Evolutionary conservation across 2,329 filamentous ascomycete genomes (phyloP).

Genomic region (Juglanconis juglandina): DNA sequence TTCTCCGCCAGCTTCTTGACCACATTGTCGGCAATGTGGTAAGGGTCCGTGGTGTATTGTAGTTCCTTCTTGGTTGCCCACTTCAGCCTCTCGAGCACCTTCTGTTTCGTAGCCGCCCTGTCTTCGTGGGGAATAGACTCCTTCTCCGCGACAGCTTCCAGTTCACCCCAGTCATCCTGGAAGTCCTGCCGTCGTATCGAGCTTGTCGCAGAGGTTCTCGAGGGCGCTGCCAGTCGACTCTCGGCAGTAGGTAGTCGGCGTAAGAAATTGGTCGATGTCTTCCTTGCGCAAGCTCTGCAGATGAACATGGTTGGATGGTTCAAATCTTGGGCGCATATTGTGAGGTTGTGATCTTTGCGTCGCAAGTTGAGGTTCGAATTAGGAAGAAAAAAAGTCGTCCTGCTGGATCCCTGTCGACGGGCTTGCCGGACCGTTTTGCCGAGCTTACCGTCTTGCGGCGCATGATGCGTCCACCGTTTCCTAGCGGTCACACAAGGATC

Average conservation of each 20-base stretch:
- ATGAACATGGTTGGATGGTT: slow-evolving; percentile 33
- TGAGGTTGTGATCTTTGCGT: neutral
- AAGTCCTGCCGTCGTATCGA: slow-evolving; percentile 1
- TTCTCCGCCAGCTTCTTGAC: slow-evolving; percentile 55
- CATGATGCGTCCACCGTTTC: too few relatives aligned
- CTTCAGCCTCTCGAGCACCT: slow-evolving; percentile 21
- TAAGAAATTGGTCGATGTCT: slow-evolving; percentile 21
- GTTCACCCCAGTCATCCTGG: slow-evolving; percentile 5
- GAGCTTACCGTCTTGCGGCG: too few relatives aligned
- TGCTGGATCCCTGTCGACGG: neutral
- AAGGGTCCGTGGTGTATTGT: slow-evolving; percentile 63
- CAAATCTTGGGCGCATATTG: neutral
- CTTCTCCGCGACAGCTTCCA: slow-evolving; percentile 5
- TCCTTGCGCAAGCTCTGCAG: slow-evolving; percentile 35
- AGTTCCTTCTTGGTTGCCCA: slow-evolving; percentile 47
- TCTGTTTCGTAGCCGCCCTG: slow-evolving; percentile 28
- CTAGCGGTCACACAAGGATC: neutral
- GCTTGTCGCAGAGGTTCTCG: slow-evolving; percentile 14
- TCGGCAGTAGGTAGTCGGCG: slow-evolving; percentile 6
- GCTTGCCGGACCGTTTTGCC: neutral
- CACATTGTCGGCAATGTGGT: slow-evolving; percentile 69
- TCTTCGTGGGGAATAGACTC: slow-evolving; percentile 20
- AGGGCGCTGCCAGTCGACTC: slow-evolving; percentile 15
- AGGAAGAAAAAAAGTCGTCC: slow-evolving; percentile 4
- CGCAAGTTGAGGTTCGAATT: neutral